These are phyloP conservation scores for Setaria italica DNA, from an alignment of 202 grass and related monocot species.

Conservation along the genomic window DNA sequence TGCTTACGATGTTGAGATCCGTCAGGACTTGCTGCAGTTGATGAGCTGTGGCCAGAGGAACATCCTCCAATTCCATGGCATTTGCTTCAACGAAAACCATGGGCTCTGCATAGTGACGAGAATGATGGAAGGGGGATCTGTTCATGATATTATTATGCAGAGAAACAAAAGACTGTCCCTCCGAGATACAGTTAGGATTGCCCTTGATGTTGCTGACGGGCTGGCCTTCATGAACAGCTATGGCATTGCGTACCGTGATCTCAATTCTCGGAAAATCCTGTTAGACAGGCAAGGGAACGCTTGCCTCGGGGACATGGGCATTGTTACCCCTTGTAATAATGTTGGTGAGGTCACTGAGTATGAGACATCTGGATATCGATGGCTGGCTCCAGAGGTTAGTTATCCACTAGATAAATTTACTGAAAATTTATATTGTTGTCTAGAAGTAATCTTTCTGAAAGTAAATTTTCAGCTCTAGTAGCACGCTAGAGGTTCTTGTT, in stretches of 20 bases:
- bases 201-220: conserved; percentile 80
- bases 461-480: conserved; percentile 17
- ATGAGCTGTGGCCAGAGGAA: conserved; percentile 97
- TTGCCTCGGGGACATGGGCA: conserved; percentile 93
- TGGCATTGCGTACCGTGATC: conserved; percentile 81
- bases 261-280: conserved; percentile 80
- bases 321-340: conserved; percentile 85
- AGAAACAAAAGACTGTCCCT: conserved; percentile 74
- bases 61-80: conserved; percentile 90
- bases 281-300: conserved; percentile 87
- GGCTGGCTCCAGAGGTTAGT: conserved; percentile 98
- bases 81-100: conserved; percentile 82
- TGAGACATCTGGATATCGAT: conserved; percentile 90
- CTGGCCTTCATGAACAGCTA: conserved; percentile 94
- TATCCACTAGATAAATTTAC: conserved; percentile 17
- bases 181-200: conserved; percentile 71
- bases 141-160: conserved; percentile 72
- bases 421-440: not conserved
- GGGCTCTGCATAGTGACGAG: conserved; percentile 87
- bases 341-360: conserved; percentile 94
- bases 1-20: conserved; percentile 87
- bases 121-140: conserved; percentile 93
- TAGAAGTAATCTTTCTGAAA: conserved; percentile 32
- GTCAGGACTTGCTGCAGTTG: conserved; percentile 88
- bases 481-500: conserved; percentile 17